phyloP scores from a whole-genome alignment of 2,329 filamentous ascomycete genomes.

The Akanthomyces uredinophilus region DNA sequence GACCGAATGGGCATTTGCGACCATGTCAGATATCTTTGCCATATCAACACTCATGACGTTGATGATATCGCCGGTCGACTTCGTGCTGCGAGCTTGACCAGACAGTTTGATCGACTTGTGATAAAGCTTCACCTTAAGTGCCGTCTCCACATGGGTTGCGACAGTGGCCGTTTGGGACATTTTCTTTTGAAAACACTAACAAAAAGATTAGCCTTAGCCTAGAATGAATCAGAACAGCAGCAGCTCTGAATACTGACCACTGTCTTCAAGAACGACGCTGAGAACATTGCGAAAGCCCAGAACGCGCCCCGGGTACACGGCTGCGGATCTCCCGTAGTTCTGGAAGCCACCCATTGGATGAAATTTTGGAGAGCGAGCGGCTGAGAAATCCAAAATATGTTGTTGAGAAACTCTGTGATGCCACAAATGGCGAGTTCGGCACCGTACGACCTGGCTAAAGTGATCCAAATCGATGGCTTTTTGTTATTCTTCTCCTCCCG shows the following conservation, averaged over 20 bases:
- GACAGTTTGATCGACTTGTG: constrained; percentile 77
- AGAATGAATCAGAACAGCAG: constrained; percentile 10
- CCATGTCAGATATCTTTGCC: constrained; percentile 79
- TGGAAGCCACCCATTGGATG: constrained; percentile 15
- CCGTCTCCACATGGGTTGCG: constrained; percentile 85
- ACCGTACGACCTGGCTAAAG: constrained; percentile 13
- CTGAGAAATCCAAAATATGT: constrained; percentile 12
- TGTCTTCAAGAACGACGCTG: constrained; percentile 71
- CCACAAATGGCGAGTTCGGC: constrained; percentile 14
- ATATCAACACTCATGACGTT: constrained; percentile 95
- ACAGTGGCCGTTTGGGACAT: constrained; percentile 20
- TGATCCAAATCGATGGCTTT: constrained; percentile 14
- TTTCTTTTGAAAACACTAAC: constrained; percentile 22
- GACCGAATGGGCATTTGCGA: constrained; percentile 82
- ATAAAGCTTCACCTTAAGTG: constrained; percentile 79
- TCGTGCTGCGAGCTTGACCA: constrained; percentile 75
- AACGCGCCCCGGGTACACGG: constrained; percentile 10
- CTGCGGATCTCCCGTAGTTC: constrained; percentile 13
- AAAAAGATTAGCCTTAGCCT: constrained; percentile 32
- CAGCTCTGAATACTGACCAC: constrained; percentile 36
- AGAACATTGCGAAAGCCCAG: constrained; percentile 13
- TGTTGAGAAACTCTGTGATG: constrained; percentile 13
- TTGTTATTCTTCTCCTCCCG: constrained; percentile 12
- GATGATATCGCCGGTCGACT: constrained; percentile 88
- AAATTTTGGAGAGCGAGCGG: constrained; percentile 14